These are phyloP conservation scores for Penicillium griseofulvum DNA, from an alignment of 2,329 filamentous ascomycete species.

Conservation along the genomic window DNA sequence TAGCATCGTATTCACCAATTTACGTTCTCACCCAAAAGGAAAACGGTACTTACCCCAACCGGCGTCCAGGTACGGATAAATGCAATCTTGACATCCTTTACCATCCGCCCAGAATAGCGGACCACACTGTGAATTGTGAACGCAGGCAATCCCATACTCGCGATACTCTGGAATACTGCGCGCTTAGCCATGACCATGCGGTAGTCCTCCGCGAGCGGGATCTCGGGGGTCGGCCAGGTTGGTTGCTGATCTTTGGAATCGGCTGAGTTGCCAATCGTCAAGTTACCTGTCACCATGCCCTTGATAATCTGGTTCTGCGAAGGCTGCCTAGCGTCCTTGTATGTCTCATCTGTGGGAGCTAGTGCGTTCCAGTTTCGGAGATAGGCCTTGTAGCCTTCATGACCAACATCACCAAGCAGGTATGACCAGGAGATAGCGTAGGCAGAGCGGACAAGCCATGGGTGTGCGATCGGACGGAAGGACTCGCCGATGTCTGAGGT, in stretches of 20 bases:
- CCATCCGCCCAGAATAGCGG: constrained; percentile 77
- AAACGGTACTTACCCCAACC: constrained; percentile 68
- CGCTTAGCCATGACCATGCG: constrained; percentile 87
- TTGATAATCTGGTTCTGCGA: constrained; percentile 30
- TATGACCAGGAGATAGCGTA: constrained; percentile 95
- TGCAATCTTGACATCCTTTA: constrained; percentile 78
- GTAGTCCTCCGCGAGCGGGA: constrained; percentile 82
- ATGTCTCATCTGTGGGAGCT: constrained; percentile 61
- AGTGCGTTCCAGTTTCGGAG: constrained; percentile 75
- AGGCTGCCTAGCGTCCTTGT: constrained; percentile 39
- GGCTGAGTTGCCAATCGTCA: constrained; percentile 17
- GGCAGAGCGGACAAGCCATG: constrained; percentile 72
- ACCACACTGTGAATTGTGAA: constrained; percentile 94
- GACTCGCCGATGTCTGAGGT: constrained; percentile 95
- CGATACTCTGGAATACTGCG: constrained; percentile 83
- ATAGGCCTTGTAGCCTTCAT: constrained; percentile 96
- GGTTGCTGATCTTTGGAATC: constrained; percentile 26
- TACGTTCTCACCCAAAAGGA: not conserved
- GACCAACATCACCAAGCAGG: constrained; percentile 80
- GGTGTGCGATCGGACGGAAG: constrained; percentile 89
- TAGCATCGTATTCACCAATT: constrained; percentile 8
- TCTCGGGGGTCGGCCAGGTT: constrained; percentile 45
- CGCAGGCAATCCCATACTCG: constrained; percentile 89
- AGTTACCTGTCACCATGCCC: constrained; percentile 39
- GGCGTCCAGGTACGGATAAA: constrained; percentile 80